A percentile compares a stretch with the other conserved stretches of the same genome.
Conservation (phyloP, 495 filamentous ascomycete species). For the Neurospora sp. region DNA sequence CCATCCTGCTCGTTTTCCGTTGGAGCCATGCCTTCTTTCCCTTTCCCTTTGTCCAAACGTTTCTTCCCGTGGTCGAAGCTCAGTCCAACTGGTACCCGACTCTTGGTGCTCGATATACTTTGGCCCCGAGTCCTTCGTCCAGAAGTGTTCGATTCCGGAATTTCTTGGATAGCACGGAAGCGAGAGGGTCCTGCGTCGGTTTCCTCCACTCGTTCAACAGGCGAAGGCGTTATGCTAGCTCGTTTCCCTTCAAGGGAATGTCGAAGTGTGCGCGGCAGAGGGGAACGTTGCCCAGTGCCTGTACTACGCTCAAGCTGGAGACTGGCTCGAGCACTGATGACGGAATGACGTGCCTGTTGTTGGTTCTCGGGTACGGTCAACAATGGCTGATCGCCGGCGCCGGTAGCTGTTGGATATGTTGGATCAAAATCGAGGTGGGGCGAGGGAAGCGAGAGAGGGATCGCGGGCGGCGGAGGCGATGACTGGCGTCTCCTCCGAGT, state of each 20-base stretch:
- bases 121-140: slow-evolving; percentile 19
- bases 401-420: slow-evolving; percentile 22
- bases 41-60: slow-evolving; percentile 36
- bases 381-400: slow-evolving; percentile 56
- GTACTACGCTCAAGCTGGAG: slow-evolving; percentile 53
- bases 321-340: slow-evolving; percentile 43
- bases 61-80: slow-evolving; percentile 13
- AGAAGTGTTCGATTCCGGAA: slow-evolving; percentile 11
- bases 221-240: slow-evolving; percentile 21
- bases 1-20: slow-evolving; percentile 16
- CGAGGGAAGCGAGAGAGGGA: slow-evolving; percentile 35
- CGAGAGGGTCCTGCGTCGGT: slow-evolving; percentile 18
- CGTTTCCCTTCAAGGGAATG: slow-evolving; percentile 40
- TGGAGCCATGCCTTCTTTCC: slow-evolving; percentile 33
- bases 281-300: slow-evolving; percentile 47
- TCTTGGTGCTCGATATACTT: slow-evolving; percentile 18
- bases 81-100: slow-evolving; percentile 22
- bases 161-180: slow-evolving; percentile 16
- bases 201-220: slow-evolving; percentile 12
- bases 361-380: slow-evolving; percentile 55
- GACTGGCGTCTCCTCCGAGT: slow-evolving; percentile 28
- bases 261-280: slow-evolving; percentile 49
- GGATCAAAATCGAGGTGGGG: slow-evolving; percentile 23
- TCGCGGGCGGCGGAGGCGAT: slow-evolving; percentile 35
- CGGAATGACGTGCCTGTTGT: slow-evolving; percentile 44